These are phyloP conservation scores for Pholiota molesta DNA, from an alignment of 768 basidiomycete species.

Conservation along the genomic window DNA sequence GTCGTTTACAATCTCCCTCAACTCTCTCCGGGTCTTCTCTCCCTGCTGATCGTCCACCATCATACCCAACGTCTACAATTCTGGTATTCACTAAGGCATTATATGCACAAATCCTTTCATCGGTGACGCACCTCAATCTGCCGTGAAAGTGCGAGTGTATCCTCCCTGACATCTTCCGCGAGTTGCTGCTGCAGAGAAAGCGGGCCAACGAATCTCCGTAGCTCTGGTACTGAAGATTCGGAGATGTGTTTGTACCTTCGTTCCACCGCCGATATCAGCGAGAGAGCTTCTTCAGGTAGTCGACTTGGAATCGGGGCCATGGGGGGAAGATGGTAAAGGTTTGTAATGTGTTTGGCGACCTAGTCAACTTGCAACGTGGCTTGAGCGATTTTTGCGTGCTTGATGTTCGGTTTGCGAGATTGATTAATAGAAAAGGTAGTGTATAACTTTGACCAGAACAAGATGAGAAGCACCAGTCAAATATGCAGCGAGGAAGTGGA, in stretches of 20 bases:
- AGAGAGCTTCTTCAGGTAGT: constrained; percentile 52
- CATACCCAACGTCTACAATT: constrained; percentile 62
- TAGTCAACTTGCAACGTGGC: neutral
- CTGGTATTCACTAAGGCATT: constrained; percentile 18
- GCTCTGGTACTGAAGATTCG: constrained; percentile 74
- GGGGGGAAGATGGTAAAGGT: neutral
- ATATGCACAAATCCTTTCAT: neutral
- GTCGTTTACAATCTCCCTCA: constrained; percentile 52
- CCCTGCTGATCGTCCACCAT: constrained; percentile 74
- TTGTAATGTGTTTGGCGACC: neutral
- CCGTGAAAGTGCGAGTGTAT: constrained; percentile 60
- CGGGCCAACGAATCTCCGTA: constrained; percentile 71
- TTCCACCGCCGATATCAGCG: constrained; percentile 53
- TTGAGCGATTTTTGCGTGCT: too few relatives aligned
- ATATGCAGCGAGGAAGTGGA: too few relatives aligned
- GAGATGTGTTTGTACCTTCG: constrained; percentile 65
- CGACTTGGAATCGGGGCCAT: constrained; percentile 69
- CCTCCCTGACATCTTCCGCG: constrained; percentile 76
- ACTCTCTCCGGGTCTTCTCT: constrained; percentile 50
- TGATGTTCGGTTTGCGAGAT: too few relatives aligned
- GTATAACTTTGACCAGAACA: too few relatives aligned
- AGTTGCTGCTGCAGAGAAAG: constrained; percentile 71
- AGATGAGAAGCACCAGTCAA: too few relatives aligned
- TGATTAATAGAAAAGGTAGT: too few relatives aligned
- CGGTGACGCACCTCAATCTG: constrained; percentile 66